Evolutionary conservation across 2,329 filamentous ascomycete species (phyloP), one percentile per base, ranked within the genome.

Genomic region (Xylariomycetidae sp.): DNA sequence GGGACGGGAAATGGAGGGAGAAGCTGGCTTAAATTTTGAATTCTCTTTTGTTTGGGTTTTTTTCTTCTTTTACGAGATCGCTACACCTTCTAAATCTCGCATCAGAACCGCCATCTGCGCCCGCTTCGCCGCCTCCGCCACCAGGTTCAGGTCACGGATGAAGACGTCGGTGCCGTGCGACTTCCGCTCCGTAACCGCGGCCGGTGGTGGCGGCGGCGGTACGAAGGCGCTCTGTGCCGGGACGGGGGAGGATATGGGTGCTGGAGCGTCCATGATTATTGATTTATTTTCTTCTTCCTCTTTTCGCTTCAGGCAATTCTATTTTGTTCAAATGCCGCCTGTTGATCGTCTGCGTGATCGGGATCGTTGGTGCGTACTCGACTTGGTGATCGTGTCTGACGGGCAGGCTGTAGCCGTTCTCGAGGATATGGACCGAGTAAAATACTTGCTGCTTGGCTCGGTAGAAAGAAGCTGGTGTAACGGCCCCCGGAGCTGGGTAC

Each of bases 101-200:
- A 89, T 85, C 57, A 96, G 69, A 52, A 88, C 80, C 26, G 87
- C 87, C 71, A 96, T 85, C 62, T 96, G 88, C 8, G 90, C 90
- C 26, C 89, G 74, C 64, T 94, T 95, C 27, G 88, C 90, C 2
- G 90, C 90, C 67, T 97, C 90, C 22, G 89, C 89, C 26, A 96
- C 75, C 18, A 96, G 75, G 38, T 77, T 90, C 53, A 90, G 86
- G 60, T 94, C 83, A 50, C 82, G 79, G 40, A 94, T 72, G 55
- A 88, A 88, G 17, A 63, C 46, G 34, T 77, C 73, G 32, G 72
- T 59, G 42, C 53, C 70, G 26, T 51, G 42, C 11, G 38, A 41
- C 42, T 49, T 48, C 31, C 45, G 46, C 37, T 44, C 37, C 36
- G 20, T 23, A n/a, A n/a, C 8, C 8, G 20, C 8, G 8, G 40